Evolutionary conservation across 2,329 filamentous ascomycete species (phyloP).

Genomic region (Cytospora leucostoma): DNA sequence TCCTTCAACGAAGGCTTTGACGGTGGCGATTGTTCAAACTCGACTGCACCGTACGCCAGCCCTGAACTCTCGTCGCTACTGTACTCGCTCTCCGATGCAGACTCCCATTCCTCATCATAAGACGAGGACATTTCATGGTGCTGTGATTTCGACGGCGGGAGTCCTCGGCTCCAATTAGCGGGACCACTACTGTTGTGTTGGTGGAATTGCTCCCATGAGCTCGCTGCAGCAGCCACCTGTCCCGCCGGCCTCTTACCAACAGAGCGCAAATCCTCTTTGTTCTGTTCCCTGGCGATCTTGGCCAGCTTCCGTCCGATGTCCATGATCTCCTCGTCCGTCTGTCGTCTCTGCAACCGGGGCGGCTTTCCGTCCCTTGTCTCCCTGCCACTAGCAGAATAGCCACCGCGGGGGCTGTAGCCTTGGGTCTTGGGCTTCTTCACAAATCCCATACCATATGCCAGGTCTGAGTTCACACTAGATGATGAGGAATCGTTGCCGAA

Average conservation of each 20-base stretch:
- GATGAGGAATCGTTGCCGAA: constrained; percentile 61
- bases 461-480: constrained; percentile 54
- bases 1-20: constrained; percentile 30
- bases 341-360: constrained; percentile 35
- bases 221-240: constrained; percentile 42
- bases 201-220: constrained; percentile 45
- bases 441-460: constrained; percentile 67
- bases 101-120: constrained; percentile 59
- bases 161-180: constrained; percentile 37
- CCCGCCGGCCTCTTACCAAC: constrained; percentile 44
- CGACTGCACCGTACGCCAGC: constrained; percentile 46
- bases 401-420: constrained; percentile 34
- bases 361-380: constrained; percentile 20
- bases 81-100: constrained; percentile 52
- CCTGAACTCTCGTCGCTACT: constrained; percentile 45
- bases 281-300: constrained; percentile 53
- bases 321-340: constrained; percentile 60
- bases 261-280: constrained; percentile 50
- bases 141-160: constrained; percentile 43
- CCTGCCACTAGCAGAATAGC: constrained; percentile 16
- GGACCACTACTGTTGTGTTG: constrained; percentile 42
- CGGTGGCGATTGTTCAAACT: constrained; percentile 31
- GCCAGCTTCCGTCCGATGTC: constrained; percentile 57
- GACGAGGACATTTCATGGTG: constrained; percentile 39
- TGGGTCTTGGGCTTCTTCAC: constrained; percentile 45